A percentile compares a stretch with the other conserved stretches of the same genome.
These are phyloP conservation scores for Penicillium antarcticum DNA, from an alignment of 495 filamentous ascomycete genomes.

Conservation along the genomic window DNA sequence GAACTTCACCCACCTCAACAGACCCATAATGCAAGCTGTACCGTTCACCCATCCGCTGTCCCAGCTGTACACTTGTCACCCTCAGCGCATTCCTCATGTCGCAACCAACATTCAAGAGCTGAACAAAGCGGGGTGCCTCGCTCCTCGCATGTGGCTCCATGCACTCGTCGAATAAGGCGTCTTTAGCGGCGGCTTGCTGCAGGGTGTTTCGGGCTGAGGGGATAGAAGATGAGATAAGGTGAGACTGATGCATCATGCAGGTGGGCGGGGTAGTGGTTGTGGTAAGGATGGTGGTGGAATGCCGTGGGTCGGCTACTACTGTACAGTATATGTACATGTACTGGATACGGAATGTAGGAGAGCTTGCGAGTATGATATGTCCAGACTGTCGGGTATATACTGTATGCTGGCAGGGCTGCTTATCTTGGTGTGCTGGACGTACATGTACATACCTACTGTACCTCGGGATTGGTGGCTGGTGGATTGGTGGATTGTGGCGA, in stretches of 20 bases:
- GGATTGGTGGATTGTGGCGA: too few relatives aligned
- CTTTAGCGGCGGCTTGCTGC: constrained; percentile 6
- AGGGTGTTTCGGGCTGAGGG: constrained; percentile 9
- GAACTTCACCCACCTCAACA: neutral
- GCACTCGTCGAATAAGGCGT: constrained; percentile 9
- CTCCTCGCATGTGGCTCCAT: constrained; percentile 1
- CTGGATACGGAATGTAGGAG: neutral
- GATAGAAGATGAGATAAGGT: neutral
- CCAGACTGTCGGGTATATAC: too few relatives aligned
- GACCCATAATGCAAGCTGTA: neutral
- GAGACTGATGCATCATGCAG: neutral
- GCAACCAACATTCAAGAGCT: neutral
- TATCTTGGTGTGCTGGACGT: too few relatives aligned
- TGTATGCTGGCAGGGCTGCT: too few relatives aligned
- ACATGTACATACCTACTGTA: too few relatives aligned
- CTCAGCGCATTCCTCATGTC: neutral
- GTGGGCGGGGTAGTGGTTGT: neutral
- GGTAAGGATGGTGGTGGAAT: neutral
- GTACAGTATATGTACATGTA: too few relatives aligned
- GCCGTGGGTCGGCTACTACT: neutral
- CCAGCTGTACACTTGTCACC: neutral
- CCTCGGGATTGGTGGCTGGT: too few relatives aligned
- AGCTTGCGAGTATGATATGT: too few relatives aligned
- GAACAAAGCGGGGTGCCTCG: neutral
- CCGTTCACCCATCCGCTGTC: neutral